Evolutionary conservation across 1,139 yeast species (phyloP).

Genomic region (Yamadazyma diospyri): DNA sequence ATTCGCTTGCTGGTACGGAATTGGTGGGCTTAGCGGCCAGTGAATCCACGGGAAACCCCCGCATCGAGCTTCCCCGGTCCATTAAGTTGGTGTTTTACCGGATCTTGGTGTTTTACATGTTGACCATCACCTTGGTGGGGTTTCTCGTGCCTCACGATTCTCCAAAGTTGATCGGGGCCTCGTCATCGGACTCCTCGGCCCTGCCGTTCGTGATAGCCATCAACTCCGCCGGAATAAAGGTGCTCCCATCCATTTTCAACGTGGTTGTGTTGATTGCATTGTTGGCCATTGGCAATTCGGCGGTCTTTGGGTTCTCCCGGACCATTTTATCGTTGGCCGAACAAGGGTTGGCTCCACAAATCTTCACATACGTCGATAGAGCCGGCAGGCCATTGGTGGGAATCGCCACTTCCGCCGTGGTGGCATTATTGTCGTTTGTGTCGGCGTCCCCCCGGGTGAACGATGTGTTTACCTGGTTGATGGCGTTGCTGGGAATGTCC

Average conservation of each 20-base stretch:
- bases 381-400: constrained; percentile 44
- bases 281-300: constrained; percentile 44
- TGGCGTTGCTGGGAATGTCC: constrained; percentile 40
- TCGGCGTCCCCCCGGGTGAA: constrained; percentile 37
- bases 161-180: constrained; percentile 27
- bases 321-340: constrained; percentile 39
- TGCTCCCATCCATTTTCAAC: constrained; percentile 41
- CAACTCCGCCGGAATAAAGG: constrained; percentile 38
- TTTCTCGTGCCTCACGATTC: constrained; percentile 37
- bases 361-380: constrained; percentile 37
- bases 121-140: constrained; percentile 39
- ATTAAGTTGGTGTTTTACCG: constrained; percentile 45
- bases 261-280: constrained; percentile 40
- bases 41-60: constrained; percentile 36
- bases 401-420: constrained; percentile 28
- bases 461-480: constrained; percentile 39
- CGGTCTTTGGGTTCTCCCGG: constrained; percentile 44
- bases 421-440: constrained; percentile 41
- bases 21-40: constrained; percentile 41
- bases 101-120: constrained; percentile 38
- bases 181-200: constrained; percentile 29
- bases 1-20: constrained; percentile 45
- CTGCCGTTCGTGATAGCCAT: constrained; percentile 46
- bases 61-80: constrained; percentile 38
- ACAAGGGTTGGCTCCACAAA: constrained; percentile 37